Evolutionary conservation across 2,329 filamentous ascomycete species (phyloP).

Genomic region (Neocucurbitaria cava): DNA sequence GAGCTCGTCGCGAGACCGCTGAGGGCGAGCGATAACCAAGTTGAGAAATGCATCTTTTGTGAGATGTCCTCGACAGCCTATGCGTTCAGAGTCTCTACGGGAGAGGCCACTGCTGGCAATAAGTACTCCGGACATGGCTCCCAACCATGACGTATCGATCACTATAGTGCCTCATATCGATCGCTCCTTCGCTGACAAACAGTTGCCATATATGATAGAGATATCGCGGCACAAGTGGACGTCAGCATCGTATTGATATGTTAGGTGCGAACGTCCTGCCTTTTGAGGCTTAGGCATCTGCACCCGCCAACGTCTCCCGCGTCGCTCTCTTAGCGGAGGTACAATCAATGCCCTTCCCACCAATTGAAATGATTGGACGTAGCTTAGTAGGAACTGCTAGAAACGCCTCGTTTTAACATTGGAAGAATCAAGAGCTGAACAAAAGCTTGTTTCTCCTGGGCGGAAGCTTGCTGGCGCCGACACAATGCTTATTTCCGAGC

Average conservation of each 20-base stretch:
- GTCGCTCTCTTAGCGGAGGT: conserved; percentile 3
- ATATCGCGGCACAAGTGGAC: not conserved
- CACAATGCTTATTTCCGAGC: too few relatives aligned
- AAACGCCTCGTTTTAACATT: not conserved
- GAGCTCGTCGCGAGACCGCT: conserved; percentile 3
- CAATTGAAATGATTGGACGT: not conserved
- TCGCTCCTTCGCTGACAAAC: not conserved
- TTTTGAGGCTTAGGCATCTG: conserved; percentile 2
- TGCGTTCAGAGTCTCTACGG: not conserved
- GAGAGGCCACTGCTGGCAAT: not conserved
- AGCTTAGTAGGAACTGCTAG: not conserved
- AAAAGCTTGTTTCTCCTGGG: too few relatives aligned
- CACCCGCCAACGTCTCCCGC: not conserved
- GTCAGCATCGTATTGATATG: not conserved
- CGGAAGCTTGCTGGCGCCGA: too few relatives aligned
- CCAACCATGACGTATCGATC: not conserved
- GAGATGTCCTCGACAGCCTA: not conserved
- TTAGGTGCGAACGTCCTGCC: conserved; percentile 6
- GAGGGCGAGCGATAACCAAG: conserved; percentile 11
- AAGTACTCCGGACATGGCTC: not conserved
- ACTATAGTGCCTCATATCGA: not conserved
- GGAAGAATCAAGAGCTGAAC: too few relatives aligned
- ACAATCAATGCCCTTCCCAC: not conserved
- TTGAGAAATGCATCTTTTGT: conserved; percentile 13
- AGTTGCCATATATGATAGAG: not conserved